A percentile compares a stretch with the other conserved stretches of the same genome.
These are phyloP conservation scores for Halophytophthora polymorphica DNA, from an alignment of 352 stramenopile genomes.

Conservation along the genomic window DNA sequence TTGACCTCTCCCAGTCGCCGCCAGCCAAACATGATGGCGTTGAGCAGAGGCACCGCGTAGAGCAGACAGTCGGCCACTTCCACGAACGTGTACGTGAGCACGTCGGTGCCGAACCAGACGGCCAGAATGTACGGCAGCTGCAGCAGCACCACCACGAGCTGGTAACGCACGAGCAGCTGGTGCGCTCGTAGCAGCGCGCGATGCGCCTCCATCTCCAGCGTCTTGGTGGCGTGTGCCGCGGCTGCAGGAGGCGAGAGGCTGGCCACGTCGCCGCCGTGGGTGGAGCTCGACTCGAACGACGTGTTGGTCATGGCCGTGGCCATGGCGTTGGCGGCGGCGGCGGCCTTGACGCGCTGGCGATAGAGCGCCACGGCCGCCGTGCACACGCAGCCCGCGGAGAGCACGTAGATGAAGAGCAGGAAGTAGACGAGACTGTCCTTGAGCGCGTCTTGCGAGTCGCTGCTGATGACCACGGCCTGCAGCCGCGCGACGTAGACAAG, in stretches of 20 bases:
- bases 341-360: slow-evolving; percentile 9
- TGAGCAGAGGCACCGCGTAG: slow-evolving; percentile 47
- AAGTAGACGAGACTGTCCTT: slow-evolving; percentile 27
- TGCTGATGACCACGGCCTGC: slow-evolving; percentile 20
- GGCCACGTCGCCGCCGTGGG: slow-evolving; percentile 10
- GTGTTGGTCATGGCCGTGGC: slow-evolving; percentile 10
- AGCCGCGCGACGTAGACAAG: slow-evolving; percentile 33
- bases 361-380: slow-evolving; percentile 33
- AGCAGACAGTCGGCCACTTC: slow-evolving; percentile 40
- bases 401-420: slow-evolving; percentile 24
- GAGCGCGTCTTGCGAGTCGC: slow-evolving; percentile 4
- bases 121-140: slow-evolving; percentile 50
- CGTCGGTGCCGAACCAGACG: slow-evolving; percentile 21
- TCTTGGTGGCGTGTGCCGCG: slow-evolving; percentile 14
- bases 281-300: slow-evolving; percentile 16
- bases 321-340: slow-evolving; percentile 6
- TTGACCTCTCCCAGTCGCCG: slow-evolving; percentile 25
- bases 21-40: slow-evolving; percentile 51
- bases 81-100: slow-evolving; percentile 26
- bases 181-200: slow-evolving; percentile 27
- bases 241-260: no score
- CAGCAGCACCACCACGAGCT: slow-evolving; percentile 39
- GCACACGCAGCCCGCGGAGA: slow-evolving; percentile 31
- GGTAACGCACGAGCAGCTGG: slow-evolving; percentile 48
- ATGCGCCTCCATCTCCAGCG: slow-evolving; percentile 24